Evolutionary conservation across 163 green algal species (phyloP), one percentile per base, ranked within the genome.

Genomic region (Prototheca cutis): DNA sequence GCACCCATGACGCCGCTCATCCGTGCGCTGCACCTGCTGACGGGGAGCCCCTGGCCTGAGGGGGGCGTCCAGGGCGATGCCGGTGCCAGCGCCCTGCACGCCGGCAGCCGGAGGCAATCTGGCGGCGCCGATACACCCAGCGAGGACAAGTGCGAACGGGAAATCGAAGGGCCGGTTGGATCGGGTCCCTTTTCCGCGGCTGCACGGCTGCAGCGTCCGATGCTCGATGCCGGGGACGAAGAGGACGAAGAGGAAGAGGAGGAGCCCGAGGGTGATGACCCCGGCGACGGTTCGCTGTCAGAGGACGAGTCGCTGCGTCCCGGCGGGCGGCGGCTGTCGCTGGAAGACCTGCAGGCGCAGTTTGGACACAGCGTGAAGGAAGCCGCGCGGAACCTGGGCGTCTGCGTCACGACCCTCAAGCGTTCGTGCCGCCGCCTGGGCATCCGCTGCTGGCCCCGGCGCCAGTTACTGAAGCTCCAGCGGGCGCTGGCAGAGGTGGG

Each of bases 401-500:
- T 97, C 55, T 94, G 89, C 45, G 77, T 83, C 0, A 97, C 90
- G 2, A 97, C 90, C 8, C 79, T 97, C 8, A 97, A 97, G 73
- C 75, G 89, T 24, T 88, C 90, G 3, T 75, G 67, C 61, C 55
- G 67, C 34, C 78, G 87, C 52, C 70, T 87, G 27, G 83, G 83
- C 3, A 85, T 90, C 33, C 53, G 62, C 2, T 59, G 77, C 40
- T 83, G 76, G 77, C 77, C 77, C 5, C 63, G 68, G 3, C 69
- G 69, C 53, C 56, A 76, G 52, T 57, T 76, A 49, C 58, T 59
- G 3, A 57, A 49, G 39, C 64, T 66, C 21, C 62, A 56, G 49
- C 49, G 49, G 25, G 49, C 49, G 27, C 49, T 56, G 49, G 27
- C 25, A 6, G 49, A 56, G 49, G 49, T 56, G 49, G 49, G 49